phyloP scores from a whole-genome alignment of 768 basidiomycete genomes.

The Boletus reticulatus region DNA sequence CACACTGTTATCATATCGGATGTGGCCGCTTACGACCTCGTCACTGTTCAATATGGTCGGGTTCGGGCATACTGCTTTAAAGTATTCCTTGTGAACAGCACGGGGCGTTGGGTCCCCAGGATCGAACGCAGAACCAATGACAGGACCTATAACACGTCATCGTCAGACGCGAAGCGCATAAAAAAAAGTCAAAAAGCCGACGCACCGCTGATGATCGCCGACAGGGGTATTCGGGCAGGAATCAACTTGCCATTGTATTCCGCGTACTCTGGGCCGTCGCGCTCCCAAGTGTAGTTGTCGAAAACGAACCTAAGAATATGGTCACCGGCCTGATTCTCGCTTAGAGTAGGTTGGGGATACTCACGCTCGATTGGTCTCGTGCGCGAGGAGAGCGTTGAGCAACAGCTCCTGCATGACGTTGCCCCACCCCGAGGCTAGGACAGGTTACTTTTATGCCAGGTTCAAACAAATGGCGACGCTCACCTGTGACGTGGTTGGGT shows the following conservation, averaged over 20 bases:
- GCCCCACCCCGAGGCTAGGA: slow-evolving; percentile 55
- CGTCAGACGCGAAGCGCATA: background rate
- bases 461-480: slow-evolving; percentile 1
- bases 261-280: slow-evolving; percentile 40
- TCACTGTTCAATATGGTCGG: slow-evolving; percentile 31
- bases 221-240: slow-evolving; percentile 54
- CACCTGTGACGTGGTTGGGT: slow-evolving; percentile 46
- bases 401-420: slow-evolving; percentile 61
- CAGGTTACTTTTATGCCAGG: background rate
- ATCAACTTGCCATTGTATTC: slow-evolving; percentile 49
- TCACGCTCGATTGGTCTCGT: slow-evolving; percentile 46
- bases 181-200: background rate
- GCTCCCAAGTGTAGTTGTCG: slow-evolving; percentile 57
- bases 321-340: background rate
- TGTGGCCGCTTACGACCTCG: slow-evolving; percentile 20
- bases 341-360: slow-evolving; percentile 16
- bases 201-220: slow-evolving; percentile 50
- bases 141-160: slow-evolving; percentile 36
- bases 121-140: slow-evolving; percentile 40
- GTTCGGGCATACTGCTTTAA: slow-evolving; percentile 46
- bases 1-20: slow-evolving; percentile 19
- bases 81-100: slow-evolving; percentile 47
- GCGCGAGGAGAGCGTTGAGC: slow-evolving; percentile 49
- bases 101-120: slow-evolving; percentile 38
- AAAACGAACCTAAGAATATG: slow-evolving; percentile 45